A percentile compares a stretch with the other conserved stretches of the same genome.
Evolutionary conservation across 129 eudicot species (phyloP).

Genomic region (Helianthus tuberosus): DNA sequence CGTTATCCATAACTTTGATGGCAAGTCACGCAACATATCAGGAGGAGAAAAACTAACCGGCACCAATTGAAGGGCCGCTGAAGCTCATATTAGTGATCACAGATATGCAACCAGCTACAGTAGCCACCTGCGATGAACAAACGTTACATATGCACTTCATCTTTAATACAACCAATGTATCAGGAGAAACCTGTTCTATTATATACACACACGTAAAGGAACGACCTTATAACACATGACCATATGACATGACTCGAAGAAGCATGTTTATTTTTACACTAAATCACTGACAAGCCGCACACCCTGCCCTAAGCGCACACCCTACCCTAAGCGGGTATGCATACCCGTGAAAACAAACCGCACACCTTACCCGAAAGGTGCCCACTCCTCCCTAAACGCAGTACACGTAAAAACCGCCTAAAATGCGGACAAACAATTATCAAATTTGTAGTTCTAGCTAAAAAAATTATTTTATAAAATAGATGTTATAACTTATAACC

Average conservation of each 20-base stretch:
- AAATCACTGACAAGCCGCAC: neutral
- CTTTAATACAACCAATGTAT: constrained; percentile 13
- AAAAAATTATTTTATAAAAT: neutral
- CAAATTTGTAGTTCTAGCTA: constrained; percentile 1
- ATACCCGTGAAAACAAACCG: no score
- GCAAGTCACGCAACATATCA: neutral
- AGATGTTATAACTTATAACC: neutral
- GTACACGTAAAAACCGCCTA: neutral
- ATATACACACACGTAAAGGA: constrained; percentile 2
- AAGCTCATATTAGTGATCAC: constrained; percentile 61
- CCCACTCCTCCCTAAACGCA: neutral
- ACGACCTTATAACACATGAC: neutral
- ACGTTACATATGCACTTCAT: constrained; percentile 31
- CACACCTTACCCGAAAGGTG: no score
- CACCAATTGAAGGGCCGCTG: constrained; percentile 60
- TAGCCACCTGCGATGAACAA: constrained; percentile 42
- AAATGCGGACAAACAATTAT: neutral
- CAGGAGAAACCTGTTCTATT: constrained; percentile 11
- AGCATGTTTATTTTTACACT: constrained; percentile 1
- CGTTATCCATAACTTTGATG: no score
- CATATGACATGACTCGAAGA: neutral
- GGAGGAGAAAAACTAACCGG: constrained; percentile 51
- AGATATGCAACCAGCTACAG: constrained; percentile 30
- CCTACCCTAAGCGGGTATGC: no score
- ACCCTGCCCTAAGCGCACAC: no score